Evolutionary conservation across 352 stramenopile species (phyloP).

Genomic region (Phytopythium litorale): DNA sequence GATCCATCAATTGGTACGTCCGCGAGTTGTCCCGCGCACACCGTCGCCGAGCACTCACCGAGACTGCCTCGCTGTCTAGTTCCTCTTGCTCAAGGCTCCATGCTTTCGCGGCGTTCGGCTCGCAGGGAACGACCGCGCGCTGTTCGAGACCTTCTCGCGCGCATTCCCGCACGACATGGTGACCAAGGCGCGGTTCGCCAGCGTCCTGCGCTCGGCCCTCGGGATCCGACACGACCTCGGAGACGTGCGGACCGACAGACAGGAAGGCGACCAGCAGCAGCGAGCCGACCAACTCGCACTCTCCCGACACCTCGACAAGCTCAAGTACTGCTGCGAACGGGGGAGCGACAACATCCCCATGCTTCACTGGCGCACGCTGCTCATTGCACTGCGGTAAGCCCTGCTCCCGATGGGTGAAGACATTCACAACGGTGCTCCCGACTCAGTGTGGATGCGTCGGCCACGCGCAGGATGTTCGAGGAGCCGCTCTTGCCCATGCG

Average conservation of each 20-base stretch:
- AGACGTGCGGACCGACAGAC: not conserved
- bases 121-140: slow-evolving; percentile 48
- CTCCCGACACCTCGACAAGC: slow-evolving; percentile 46
- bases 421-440: not conserved
- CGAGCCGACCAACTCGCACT: slow-evolving; percentile 25
- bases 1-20: slow-evolving; percentile 39
- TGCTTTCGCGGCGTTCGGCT: slow-evolving; percentile 47
- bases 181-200: slow-evolving; percentile 60
- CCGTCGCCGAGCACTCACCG: slow-evolving; percentile 6
- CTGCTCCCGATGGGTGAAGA: not conserved
- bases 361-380: slow-evolving; percentile 66
- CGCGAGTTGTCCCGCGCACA: not conserved
- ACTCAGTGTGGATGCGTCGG: not conserved
- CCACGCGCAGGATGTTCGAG: slow-evolving; percentile 34
- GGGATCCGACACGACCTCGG: slow-evolving; percentile 21
- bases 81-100: slow-evolving; percentile 32
- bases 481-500: slow-evolving; percentile 48
- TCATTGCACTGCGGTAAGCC: slow-evolving; percentile 46
- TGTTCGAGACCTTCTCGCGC: slow-evolving; percentile 70
- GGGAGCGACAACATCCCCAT: slow-evolving; percentile 41
- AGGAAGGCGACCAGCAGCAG: slow-evolving; percentile 2
- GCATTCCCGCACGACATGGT: slow-evolving; percentile 67
- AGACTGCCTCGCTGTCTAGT: slow-evolving; percentile 10
- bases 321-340: slow-evolving; percentile 65
- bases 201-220: slow-evolving; percentile 56